Evolutionary conservation across 2,329 filamentous ascomycete genomes (phyloP).

Genomic region (Albifimbria verrucaria): DNA sequence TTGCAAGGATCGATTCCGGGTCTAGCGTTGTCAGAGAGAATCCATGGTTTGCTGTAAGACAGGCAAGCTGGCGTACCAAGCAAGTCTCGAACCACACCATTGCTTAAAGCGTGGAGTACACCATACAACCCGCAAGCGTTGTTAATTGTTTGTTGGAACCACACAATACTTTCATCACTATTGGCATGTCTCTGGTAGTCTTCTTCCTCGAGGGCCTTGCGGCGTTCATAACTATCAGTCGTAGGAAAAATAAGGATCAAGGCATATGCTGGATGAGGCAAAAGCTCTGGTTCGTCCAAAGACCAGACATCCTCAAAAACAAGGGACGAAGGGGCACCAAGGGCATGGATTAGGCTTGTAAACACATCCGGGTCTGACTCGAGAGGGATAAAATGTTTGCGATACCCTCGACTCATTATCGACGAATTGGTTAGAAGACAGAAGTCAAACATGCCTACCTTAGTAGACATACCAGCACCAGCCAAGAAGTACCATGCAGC

Average conservation of each 20-base stretch:
- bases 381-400: background rate
- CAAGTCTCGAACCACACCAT: constrained; percentile 37
- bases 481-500: too few relatives aligned
- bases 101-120: constrained; percentile 61
- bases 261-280: constrained; percentile 78
- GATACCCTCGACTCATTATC: too few relatives aligned
- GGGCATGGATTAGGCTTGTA: constrained; percentile 68
- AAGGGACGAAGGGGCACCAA: constrained; percentile 68
- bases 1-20: background rate
- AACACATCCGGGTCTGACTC: constrained; percentile 71
- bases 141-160: constrained; percentile 70
- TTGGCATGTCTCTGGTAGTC: background rate
- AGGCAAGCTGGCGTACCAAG: background rate
- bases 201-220: too few relatives aligned
- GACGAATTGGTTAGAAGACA: too few relatives aligned
- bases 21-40: background rate
- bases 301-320: constrained; percentile 82
- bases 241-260: constrained; percentile 84
- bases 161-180: constrained; percentile 45
- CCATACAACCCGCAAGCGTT: constrained; percentile 71
- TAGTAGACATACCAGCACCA: too few relatives aligned
- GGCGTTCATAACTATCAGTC: constrained; percentile 69
- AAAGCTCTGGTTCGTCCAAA: constrained; percentile 74
- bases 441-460: too few relatives aligned
- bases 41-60: background rate